phyloP scores from a whole-genome alignment of 2,329 filamentous ascomycete species.

The Botrytis hyacinthi region DNA sequence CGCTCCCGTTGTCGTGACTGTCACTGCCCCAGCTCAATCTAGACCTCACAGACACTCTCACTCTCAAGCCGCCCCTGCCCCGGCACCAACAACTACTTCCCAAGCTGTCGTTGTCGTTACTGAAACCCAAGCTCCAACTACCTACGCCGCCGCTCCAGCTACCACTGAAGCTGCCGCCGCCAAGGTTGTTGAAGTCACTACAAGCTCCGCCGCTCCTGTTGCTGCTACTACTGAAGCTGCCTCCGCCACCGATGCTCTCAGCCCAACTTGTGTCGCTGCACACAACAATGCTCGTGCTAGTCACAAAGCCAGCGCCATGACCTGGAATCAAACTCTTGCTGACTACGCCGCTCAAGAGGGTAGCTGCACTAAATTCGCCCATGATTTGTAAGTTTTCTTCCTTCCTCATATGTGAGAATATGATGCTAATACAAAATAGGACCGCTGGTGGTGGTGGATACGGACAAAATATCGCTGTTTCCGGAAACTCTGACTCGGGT shows the following conservation, averaged over 20 bases:
- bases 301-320: slow-evolving; percentile 66
- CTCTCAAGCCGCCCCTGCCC: slow-evolving; percentile 5
- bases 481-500: slow-evolving; percentile 44
- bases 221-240: slow-evolving; percentile 15
- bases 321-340: slow-evolving; percentile 65
- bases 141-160: slow-evolving; percentile 2
- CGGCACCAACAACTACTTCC: slow-evolving; percentile 15
- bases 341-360: slow-evolving; percentile 63
- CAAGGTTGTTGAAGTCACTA: background rate
- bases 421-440: slow-evolving; percentile 44
- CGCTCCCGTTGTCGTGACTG: slow-evolving; percentile 10
- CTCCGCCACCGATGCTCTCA: slow-evolving; percentile 22
- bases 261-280: slow-evolving; percentile 27
- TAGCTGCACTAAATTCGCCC: slow-evolving; percentile 65
- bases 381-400: slow-evolving; percentile 67
- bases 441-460: slow-evolving; percentile 62
- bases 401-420: background rate
- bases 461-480: slow-evolving; percentile 84
- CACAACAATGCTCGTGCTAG: slow-evolving; percentile 88
- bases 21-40: slow-evolving; percentile 17
- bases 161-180: background rate
- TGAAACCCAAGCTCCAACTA: background rate
- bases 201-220: slow-evolving; percentile 3
- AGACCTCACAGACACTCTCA: slow-evolving; percentile 14
- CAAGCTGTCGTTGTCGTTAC: slow-evolving; percentile 12